Evolutionary conservation across 2,329 filamentous ascomycete genomes (phyloP).

Genomic region (Pseudopyricularia javanii): DNA sequence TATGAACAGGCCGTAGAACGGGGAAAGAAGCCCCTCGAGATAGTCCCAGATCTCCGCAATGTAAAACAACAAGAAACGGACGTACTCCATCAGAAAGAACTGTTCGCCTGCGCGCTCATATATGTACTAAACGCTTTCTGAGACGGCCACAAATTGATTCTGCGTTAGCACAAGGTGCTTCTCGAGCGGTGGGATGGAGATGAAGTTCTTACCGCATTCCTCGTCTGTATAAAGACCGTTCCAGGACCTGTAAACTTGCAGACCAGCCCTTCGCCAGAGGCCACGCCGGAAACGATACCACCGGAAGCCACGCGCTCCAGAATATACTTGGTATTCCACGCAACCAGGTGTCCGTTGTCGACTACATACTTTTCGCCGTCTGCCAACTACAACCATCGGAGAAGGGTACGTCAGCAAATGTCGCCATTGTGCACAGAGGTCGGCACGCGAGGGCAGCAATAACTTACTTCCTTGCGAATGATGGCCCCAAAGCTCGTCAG

Average conservation of each 20-base stretch:
- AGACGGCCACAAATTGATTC: background rate
- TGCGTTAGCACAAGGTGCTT: background rate
- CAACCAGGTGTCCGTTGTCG: slow-evolving; percentile 85
- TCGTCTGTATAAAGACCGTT: slow-evolving; percentile 83
- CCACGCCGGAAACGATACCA: slow-evolving; percentile 79
- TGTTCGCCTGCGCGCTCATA: slow-evolving; percentile 32
- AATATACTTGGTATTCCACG: slow-evolving; percentile 92
- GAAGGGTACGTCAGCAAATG: background rate
- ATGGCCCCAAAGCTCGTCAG: slow-evolving; percentile 90
- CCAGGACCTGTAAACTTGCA: slow-evolving; percentile 92
- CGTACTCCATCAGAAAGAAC: slow-evolving; percentile 5
- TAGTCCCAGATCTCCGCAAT: background rate
- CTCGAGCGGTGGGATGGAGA: slow-evolving; percentile 3
- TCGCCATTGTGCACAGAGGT: slow-evolving; percentile 1
- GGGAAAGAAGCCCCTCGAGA: too few relatives aligned
- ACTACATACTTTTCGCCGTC: slow-evolving; percentile 81
- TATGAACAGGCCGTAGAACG: too few relatives aligned
- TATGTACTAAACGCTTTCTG: slow-evolving; percentile 41
- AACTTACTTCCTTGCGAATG: slow-evolving; percentile 77
- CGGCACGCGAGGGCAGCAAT: slow-evolving; percentile 2
- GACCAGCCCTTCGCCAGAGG: slow-evolving; percentile 75
- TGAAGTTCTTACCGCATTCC: slow-evolving; percentile 53
- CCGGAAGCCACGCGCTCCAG: slow-evolving; percentile 84
- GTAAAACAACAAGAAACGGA: background rate
- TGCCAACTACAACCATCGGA: slow-evolving; percentile 25